These are phyloP conservation scores for Diaporthe sp. DNA, from an alignment of 2,329 filamentous ascomycete species.

Conservation along the genomic window DNA sequence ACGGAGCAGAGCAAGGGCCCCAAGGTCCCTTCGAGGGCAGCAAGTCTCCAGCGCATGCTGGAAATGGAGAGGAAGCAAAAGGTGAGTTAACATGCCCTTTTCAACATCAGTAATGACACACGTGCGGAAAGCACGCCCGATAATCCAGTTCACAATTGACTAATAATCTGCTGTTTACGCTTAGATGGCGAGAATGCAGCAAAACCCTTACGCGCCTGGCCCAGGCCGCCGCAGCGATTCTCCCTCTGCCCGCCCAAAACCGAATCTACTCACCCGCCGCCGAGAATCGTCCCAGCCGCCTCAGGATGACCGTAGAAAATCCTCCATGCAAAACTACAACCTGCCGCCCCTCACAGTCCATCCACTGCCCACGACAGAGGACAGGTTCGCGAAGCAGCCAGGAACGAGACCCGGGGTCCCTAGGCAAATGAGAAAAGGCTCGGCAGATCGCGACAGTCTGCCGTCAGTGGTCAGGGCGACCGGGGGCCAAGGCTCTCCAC, in stretches of 20 bases:
- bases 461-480: constrained; percentile 32
- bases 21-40: constrained; percentile 48
- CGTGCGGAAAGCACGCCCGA: constrained; percentile 1
- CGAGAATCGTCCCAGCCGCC: constrained; percentile 30
- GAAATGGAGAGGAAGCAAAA: constrained; percentile 68
- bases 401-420: background rate
- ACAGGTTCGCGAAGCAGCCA: constrained; percentile 9
- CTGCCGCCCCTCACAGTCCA: constrained; percentile 26
- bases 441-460: constrained; percentile 31
- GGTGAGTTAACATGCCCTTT: constrained; percentile 51
- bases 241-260: constrained; percentile 29
- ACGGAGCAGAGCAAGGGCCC: constrained; percentile 33
- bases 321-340: constrained; percentile 9
- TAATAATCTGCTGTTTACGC: constrained; percentile 29
- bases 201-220: constrained; percentile 9
- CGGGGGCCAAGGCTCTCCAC: constrained; percentile 35
- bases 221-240: constrained; percentile 34
- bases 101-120: constrained; percentile 18
- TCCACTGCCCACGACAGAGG: constrained; percentile 5
- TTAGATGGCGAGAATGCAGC: constrained; percentile 45
- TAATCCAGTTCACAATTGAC: constrained; percentile 24
- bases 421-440: constrained; percentile 38
- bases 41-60: constrained; percentile 68
- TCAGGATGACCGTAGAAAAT: constrained; percentile 16
- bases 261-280: constrained; percentile 33